Conservation (phyloP, 2,329 filamentous ascomycete species). For the Dothistroma septosporum region DNA sequence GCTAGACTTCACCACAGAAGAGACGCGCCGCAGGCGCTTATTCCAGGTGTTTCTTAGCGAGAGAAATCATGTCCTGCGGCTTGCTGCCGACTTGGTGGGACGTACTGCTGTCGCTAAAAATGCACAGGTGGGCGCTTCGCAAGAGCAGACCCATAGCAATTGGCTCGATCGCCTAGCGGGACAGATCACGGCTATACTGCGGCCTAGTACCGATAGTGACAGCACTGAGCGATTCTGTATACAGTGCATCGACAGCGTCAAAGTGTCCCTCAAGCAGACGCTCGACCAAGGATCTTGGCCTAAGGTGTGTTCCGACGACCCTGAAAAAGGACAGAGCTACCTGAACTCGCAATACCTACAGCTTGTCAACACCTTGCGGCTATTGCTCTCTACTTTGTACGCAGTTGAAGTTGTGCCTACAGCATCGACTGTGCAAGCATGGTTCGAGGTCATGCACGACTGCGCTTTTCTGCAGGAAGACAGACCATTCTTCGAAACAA, state of each 20-base stretch:
- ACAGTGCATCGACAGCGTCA: conserved; percentile 21
- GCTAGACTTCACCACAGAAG: conserved; percentile 27
- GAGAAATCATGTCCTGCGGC: conserved; percentile 21
- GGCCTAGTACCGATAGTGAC: conserved; percentile 9
- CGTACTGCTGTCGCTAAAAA: conserved; percentile 21
- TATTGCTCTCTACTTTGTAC: conserved; percentile 52
- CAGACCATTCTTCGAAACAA: conserved; percentile 33
- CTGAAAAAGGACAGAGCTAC: conserved; percentile 51
- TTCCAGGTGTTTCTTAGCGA: conserved; percentile 29
- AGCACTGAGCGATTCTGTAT: conserved; percentile 18
- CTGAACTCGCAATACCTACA: conserved; percentile 62
- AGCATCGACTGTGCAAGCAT: conserved; percentile 57
- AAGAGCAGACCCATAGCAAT: conserved; percentile 1
- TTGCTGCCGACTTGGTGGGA: conserved; percentile 23
- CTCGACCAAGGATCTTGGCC: conserved; percentile 34
- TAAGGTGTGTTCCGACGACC: conserved; percentile 20
- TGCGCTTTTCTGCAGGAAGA: conserved; percentile 64
- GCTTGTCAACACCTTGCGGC: conserved; percentile 57
- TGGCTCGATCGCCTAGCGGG: conserved; percentile 26
- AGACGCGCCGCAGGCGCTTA: conserved; percentile 26
- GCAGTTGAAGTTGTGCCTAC: conserved; percentile 19
- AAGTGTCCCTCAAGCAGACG: conserved; percentile 21
- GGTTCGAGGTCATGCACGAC: conserved; percentile 69
- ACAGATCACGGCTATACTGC: conserved; percentile 17
- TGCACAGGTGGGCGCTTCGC: conserved; percentile 10